Conservation (phyloP, 176 grass and related monocot species). For the Urochloa ruziziensis region DNA sequence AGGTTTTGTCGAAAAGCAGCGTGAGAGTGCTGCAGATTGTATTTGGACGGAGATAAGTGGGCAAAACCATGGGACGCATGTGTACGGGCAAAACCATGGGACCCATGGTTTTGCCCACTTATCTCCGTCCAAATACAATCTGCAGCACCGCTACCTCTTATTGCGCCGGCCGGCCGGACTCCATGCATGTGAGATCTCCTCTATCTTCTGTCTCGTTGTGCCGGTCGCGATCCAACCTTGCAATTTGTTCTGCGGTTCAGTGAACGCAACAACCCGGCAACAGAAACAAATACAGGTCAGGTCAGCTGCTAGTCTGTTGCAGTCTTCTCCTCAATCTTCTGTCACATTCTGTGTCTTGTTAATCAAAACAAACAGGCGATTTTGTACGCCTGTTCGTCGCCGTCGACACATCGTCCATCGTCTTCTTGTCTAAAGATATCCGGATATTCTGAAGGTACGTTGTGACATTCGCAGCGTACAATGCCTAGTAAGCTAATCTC, state of each 20-base stretch:
- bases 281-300: not conserved
- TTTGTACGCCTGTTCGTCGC: not conserved
- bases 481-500: not conserved
- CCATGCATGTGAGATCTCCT: constrained; percentile 17
- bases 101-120: not conserved
- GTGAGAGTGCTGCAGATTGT: no score
- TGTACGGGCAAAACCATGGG: not conserved
- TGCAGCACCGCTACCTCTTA: not conserved
- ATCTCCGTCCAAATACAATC: not conserved
- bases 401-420: not conserved
- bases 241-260: no score
- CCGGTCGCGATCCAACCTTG: no score
- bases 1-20: not conserved
- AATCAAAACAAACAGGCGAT: no score
- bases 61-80: not conserved
- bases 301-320: not conserved
- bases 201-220: no score
- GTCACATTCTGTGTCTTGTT: not conserved
- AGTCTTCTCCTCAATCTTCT: not conserved
- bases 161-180: not conserved
- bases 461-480: not conserved
- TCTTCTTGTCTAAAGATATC: not conserved
- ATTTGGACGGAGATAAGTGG: not conserved
- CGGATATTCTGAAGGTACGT: constrained; percentile 12
- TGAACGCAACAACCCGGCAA: not conserved